Evolutionary conservation across 2,329 filamentous ascomycete species (phyloP).

Genomic region (Fusarium floridanum): DNA sequence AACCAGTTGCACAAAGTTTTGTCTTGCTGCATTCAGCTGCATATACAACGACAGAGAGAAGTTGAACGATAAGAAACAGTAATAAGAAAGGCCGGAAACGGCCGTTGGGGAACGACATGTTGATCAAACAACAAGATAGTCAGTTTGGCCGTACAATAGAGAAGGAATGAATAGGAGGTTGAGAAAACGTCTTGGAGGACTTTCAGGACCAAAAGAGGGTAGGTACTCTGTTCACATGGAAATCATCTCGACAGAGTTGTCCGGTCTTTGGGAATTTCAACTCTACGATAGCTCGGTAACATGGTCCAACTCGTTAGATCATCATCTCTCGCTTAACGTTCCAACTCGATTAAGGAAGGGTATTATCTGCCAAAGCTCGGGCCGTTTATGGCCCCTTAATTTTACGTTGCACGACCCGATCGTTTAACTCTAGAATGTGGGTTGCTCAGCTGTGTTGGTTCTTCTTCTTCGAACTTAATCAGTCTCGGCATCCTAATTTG

Average conservation of each 20-base stretch:
- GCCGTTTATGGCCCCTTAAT: not conserved
- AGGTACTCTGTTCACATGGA: not conserved
- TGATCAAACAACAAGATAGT: not conserved
- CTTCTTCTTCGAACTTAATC: not conserved
- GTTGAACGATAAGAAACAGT: not conserved
- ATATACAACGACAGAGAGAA: not conserved
- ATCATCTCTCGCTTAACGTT: not conserved
- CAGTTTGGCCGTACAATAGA: not conserved
- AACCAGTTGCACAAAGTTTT: not conserved
- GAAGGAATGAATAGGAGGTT: not conserved
- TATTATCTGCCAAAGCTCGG: not conserved
- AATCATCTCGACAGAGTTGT: not conserved
- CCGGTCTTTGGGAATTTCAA: not conserved
- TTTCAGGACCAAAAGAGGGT: not conserved
- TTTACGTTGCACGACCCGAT: not conserved
- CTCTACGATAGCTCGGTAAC: not conserved
- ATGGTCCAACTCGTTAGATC: not conserved
- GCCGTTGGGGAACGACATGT: not conserved
- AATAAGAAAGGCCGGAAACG: not conserved
- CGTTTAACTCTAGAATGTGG: not conserved
- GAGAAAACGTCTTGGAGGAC: not conserved
- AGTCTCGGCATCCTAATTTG: not conserved
- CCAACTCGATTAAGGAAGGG: no score
- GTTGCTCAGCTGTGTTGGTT: not conserved
- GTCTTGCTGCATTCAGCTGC: not conserved